Evolutionary conservation across 306 rosid genomes (phyloP), one percentile per base, ranked within the genome.

Genomic region (Chamaecrista fasciculata): DNA sequence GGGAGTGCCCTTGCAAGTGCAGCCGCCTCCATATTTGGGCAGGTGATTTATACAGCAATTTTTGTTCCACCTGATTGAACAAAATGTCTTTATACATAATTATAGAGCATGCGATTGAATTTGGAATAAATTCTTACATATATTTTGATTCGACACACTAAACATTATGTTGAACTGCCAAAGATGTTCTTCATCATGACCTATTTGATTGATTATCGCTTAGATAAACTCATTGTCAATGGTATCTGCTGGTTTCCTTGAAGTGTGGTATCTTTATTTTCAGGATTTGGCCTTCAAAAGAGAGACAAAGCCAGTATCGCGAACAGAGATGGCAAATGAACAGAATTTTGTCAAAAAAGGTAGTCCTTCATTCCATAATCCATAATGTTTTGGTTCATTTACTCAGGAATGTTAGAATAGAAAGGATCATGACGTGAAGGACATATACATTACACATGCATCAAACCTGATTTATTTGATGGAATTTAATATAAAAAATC

Each of bases 1-100:
- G 67, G 88, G 84, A 78, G 78, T 71, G 66, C 83, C 71, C 67
- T 81, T 77, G 64, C 86, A 65, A 85, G 85, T 21, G 89, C 84
- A 31, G 85, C 72, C 59, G 33, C 12, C 43, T 37, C 43, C 62
- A 11, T 76, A 61, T 19, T 61, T 37, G 1, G 77, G 82, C 83
- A 86, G 90, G 89, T 89, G 77, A 67, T 23, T 71, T 73, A 36
- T 64, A 75, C 61, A 51, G 53, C 73, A 55, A 73, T n/a, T n/a
- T n/a, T n/a, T n/a, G 81, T 68, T 34, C 62, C 62, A 59, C 66
- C 6, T 1, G 34, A 29, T 59, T 18, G 47, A 43, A 36, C 76
- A 72, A 72, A 69, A 37, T 37, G 10, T 0, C 43, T 10, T n/a
- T n/a, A n/a, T n/a, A n/a, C n/a, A n/a, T n/a, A n/a, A n/a, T n/a